Conservation (phyloP, 2,329 filamentous ascomycete species). For the Myriangium duriaei region DNA sequence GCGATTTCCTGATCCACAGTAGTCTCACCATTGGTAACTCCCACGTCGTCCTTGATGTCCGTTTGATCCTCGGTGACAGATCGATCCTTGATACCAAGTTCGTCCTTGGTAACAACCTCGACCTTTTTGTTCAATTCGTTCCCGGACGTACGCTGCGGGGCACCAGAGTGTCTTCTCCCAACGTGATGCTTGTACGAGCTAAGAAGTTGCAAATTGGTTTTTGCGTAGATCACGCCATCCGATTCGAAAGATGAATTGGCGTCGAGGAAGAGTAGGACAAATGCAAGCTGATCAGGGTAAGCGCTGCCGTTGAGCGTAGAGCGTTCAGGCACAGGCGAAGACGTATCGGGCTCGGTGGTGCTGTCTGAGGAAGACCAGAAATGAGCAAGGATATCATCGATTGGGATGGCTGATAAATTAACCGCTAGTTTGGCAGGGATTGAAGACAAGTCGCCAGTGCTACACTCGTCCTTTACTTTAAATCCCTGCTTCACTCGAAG, state of each 20-base stretch:
- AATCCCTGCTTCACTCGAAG: background rate
- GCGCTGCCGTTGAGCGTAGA: conserved; percentile 6
- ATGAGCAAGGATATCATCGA: background rate
- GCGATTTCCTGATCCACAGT: background rate
- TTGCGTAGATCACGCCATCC: conserved; percentile 4
- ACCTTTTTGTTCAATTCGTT: no score
- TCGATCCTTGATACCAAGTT: no score
- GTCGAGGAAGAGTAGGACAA: conserved; percentile 1
- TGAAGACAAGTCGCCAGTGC: background rate
- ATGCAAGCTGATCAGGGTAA: conserved; percentile 3
- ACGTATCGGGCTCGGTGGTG: background rate
- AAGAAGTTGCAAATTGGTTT: conserved; percentile 2
- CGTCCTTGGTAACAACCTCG: no score
- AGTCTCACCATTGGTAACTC: background rate
- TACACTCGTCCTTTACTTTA: no score
- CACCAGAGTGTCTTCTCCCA: no score
- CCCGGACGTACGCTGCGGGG: no score
- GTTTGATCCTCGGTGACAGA: no score
- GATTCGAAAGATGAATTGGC: conserved; percentile 5
- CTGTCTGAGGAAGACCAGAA: background rate
- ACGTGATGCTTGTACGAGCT: no score
- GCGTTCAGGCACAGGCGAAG: background rate
- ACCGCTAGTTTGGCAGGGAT: background rate
- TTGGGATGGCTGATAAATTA: background rate
- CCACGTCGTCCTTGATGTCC: background rate